Percentiles rank a stretch among this genome's conserved stretches.
These are phyloP conservation scores for Skeletonema grethae DNA, from an alignment of 108 stramenopile species.

Conservation along the genomic window DNA sequence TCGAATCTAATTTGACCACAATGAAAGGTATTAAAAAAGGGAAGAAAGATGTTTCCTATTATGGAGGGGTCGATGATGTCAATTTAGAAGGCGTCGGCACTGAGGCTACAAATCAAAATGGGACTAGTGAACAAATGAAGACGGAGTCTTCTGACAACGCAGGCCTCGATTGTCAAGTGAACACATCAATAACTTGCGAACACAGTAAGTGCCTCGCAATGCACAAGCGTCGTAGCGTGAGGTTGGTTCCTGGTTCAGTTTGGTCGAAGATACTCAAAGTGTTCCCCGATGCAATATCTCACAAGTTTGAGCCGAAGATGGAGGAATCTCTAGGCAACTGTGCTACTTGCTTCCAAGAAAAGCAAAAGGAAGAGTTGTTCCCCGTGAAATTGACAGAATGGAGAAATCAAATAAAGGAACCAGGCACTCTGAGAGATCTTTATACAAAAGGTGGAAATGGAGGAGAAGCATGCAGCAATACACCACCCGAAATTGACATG, in stretches of 20 bases:
- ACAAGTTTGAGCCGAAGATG: slow-evolving; percentile 15
- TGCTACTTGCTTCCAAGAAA: slow-evolving; percentile 30
- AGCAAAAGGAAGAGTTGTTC: slow-evolving; percentile 23
- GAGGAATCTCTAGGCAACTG: slow-evolving; percentile 40
- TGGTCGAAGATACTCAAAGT: slow-evolving; percentile 59
- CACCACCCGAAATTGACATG: slow-evolving; percentile 13
- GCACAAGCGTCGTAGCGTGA: slow-evolving; percentile 36
- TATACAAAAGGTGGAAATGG: not conserved
- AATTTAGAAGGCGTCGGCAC: slow-evolving; percentile 5
- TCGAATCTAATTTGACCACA: slow-evolving; percentile 23
- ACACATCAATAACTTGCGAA: slow-evolving; percentile 23
- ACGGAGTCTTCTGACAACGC: not conserved
- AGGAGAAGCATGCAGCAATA: not conserved
- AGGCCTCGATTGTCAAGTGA: slow-evolving; percentile 5
- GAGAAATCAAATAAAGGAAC: slow-evolving; percentile 19
- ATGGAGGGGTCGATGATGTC: slow-evolving; percentile 20
- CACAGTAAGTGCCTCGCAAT: slow-evolving; percentile 44
- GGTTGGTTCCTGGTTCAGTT: slow-evolving; percentile 27
- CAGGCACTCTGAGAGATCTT: slow-evolving; percentile 17
- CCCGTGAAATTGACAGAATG: slow-evolving; percentile 41
- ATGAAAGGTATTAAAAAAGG: not conserved
- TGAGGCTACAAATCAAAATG: not conserved
- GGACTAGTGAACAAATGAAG: not conserved
- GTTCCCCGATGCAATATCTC: slow-evolving; percentile 62
- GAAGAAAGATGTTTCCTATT: slow-evolving; percentile 3